Evolutionary conservation across 305 asterid genomes (phyloP), one percentile per base, ranked within the genome.

Genomic region (Fraxinus nigra): DNA sequence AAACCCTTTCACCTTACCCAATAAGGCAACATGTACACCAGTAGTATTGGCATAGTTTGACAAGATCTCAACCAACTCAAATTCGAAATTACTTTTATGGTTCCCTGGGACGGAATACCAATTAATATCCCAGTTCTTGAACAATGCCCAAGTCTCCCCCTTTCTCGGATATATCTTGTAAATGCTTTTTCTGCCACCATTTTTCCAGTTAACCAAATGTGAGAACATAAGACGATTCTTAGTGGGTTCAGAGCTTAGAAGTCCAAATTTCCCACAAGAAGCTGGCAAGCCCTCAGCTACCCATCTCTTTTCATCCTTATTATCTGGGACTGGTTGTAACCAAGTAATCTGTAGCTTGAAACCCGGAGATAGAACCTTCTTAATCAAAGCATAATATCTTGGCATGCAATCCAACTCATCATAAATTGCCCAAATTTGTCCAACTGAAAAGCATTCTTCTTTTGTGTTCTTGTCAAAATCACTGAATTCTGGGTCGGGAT

Each of bases 401-500:
- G 82, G 82, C 82, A 79, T 79, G 65, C 61, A 18, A 79, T 79
- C 82, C 72, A 61, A 34, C 34, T 72, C 33, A 79, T 79, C 82
- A 43, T 79, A 79, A 30, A 63, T 22, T 38, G 82, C 82, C 82
- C 82, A 79, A 32, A 79, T 63, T 40, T 79, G 77, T 20, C 73
- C 73, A 65, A 37, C 75, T 69, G 75, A 34, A 69, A 69, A 69
- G 30, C 40, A 32, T 69, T 84, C 84, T 10, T 78, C 86, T 61
- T 77, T 78, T 30, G 75, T 20, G 72, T 18, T 5, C 20, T 26
- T 37, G 78, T 78, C 85, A 20, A 61, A 72, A 80, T 85, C 88
- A 78, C 82, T 82, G 24, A 61, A 83, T 72, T 83, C 88, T 67
- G 78, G 70, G 24, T 78, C 74, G 24, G 38, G 40, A 32, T 69